These are phyloP conservation scores for Fusarium udum DNA, from an alignment of 2,329 filamentous ascomycete genomes.

Conservation along the genomic window DNA sequence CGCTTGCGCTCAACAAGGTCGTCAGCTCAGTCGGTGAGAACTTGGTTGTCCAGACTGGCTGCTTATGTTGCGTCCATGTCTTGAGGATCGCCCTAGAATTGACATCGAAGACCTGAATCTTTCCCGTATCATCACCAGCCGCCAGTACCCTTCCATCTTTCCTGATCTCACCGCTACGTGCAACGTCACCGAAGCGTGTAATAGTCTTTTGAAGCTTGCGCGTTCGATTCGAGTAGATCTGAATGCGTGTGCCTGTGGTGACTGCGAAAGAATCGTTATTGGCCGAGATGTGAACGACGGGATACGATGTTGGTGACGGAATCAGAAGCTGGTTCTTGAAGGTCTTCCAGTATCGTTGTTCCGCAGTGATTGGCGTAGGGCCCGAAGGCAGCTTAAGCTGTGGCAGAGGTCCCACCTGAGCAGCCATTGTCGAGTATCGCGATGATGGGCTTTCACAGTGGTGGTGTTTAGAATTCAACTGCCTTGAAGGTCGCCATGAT, in stretches of 20 bases:
- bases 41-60: slow-evolving; percentile 90
- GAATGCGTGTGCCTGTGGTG: slow-evolving; percentile 91
- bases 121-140: slow-evolving; percentile 89
- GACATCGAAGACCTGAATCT: slow-evolving; percentile 95
- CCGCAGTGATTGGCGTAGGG: slow-evolving; percentile 83
- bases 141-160: slow-evolving; percentile 89
- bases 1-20: slow-evolving; percentile 85
- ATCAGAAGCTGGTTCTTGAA: slow-evolving; percentile 93
- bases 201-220: slow-evolving; percentile 94
- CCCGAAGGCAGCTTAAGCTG: slow-evolving; percentile 85
- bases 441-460: slow-evolving; percentile 31
- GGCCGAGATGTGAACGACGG: slow-evolving; percentile 89
- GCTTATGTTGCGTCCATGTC: slow-evolving; percentile 94
- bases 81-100: slow-evolving; percentile 88
- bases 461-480: slow-evolving; percentile 17
- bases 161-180: slow-evolving; percentile 87
- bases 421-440: slow-evolving; percentile 71
- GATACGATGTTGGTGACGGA: slow-evolving; percentile 88
- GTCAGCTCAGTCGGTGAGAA: slow-evolving; percentile 94
- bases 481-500: slow-evolving; percentile 19
- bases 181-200: slow-evolving; percentile 90
- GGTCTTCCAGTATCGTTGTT: slow-evolving; percentile 95
- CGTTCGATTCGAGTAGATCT: slow-evolving; percentile 92
- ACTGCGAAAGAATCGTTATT: slow-evolving; percentile 84
- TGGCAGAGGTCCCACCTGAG: slow-evolving; percentile 82